A percentile compares a stretch with the other conserved stretches of the same genome.
Evolutionary conservation across 345 rosid species (phyloP).

Genomic region (Eucalyptus polyanthemos): DNA sequence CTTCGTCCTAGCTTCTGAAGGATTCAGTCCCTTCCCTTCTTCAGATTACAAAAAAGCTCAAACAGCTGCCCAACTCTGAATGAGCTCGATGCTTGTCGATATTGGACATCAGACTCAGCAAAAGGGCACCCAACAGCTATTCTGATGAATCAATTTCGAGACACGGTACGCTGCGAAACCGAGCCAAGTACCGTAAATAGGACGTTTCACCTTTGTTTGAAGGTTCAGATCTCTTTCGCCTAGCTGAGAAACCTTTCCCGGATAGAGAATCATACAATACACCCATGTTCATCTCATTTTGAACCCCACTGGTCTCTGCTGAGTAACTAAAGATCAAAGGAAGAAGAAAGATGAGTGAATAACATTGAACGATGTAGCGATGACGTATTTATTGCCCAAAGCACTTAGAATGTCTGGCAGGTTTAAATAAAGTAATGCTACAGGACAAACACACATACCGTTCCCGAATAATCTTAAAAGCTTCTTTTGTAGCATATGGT

Average conservation of each 20-base stretch:
- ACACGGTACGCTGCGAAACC: conserved; percentile 25
- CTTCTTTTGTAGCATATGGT: conserved; percentile 79
- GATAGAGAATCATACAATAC: conserved; percentile 40
- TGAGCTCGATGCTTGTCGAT: not conserved
- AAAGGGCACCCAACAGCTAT: not conserved
- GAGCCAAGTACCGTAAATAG: conserved; percentile 24
- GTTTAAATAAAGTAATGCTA: not conserved
- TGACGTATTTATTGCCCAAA: not conserved
- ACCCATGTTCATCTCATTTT: conserved; percentile 76
- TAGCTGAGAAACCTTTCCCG: conserved; percentile 36
- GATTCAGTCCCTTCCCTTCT: not conserved
- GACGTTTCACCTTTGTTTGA: conserved; percentile 19
- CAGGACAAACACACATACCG: conserved; percentile 20
- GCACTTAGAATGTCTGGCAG: not conserved
- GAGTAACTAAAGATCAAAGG: conserved; percentile 28
- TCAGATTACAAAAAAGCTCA: not conserved
- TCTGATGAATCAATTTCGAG: conserved; percentile 52
- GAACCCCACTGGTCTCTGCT: conserved; percentile 26
- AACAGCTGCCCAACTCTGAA: not conserved
- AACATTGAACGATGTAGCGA: not conserved
- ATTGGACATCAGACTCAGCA: not conserved
- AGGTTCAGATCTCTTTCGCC: conserved; percentile 38
- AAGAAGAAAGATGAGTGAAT: not conserved
- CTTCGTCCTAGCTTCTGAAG: not conserved
- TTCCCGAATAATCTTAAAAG: conserved; percentile 72